These are phyloP conservation scores for Piromyces finnis DNA, from an alignment of 192 early-diverging fungal genomes.

Conservation along the genomic window DNA sequence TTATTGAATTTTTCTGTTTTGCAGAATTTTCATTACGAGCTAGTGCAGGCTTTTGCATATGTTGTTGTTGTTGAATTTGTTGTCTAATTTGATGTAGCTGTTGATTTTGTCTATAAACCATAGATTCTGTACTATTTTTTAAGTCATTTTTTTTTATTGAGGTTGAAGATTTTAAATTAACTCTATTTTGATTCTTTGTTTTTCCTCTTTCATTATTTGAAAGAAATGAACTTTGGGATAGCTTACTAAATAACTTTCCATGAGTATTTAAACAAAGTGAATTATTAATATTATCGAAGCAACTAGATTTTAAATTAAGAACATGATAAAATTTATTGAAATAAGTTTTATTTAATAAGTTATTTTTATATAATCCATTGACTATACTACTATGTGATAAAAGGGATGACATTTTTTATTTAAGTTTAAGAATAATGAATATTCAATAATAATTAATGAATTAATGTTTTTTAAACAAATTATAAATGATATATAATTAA, in stretches of 20 bases:
- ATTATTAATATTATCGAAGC: background rate
- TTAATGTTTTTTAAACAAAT: no score
- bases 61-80: background rate
- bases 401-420: background rate
- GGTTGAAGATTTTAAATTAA: background rate
- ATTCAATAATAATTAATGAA: no score
- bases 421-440: background rate
- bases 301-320: background rate
- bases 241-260: background rate
- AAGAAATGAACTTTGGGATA: background rate
- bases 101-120: background rate
- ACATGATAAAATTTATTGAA: background rate
- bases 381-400: background rate
- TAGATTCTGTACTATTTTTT: background rate
- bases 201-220: background rate
- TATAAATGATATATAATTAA: no score
- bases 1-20: background rate
- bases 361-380: background rate
- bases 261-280: background rate
- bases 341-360: background rate
- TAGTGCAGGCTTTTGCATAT: background rate
- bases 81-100: background rate
- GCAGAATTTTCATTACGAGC: background rate
- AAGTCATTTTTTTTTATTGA: background rate
- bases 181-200: background rate